Evolutionary conservation across 257 asterid species (phyloP), one percentile per base, ranked within the genome.

Genomic region (Solanum gracilifrons): DNA sequence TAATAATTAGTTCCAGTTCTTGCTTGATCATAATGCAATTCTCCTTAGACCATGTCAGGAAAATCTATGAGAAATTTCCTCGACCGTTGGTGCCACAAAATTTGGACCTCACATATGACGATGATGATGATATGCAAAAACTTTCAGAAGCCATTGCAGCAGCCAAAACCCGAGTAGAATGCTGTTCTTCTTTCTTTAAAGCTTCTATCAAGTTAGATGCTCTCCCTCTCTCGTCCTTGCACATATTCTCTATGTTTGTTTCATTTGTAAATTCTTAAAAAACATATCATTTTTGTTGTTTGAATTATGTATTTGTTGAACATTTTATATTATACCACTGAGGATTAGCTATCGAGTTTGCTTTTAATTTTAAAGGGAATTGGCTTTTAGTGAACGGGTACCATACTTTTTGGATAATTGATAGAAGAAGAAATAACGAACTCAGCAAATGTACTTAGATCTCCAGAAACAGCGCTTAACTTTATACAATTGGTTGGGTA

Each of bases 111-210:
- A 92, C 93, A 25, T 97, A 91, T 88, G 99, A 95, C 80, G 96
- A 92, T 39, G 98, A 95, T 39, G 98, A 95, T 88, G 98, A 95
- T 87, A 95, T 97, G 93, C 98, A 93, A 87, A 92, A 89, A 89
- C 96, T 97, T 83, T 89, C 98, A 75, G 99, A 97, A 93, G 96
- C 95, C 90, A 93, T 97, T 71, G 96, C 96, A 72, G 97, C 99
- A 89, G 99, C 98, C 69, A 97, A 97, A 93, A 91, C 89, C 86
- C 98, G 99, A 68, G 93, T 94, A 27, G 99, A 97, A 48, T 94
- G 96, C 51, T 97, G 99, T 91, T 93, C 98, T 27, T 93, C 98
- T 20, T 95, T 95, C 90, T 88, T 97, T 90, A 96, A 90, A 90
- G 96, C 98, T 83, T 98, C 98, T 88, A 88, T 95, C 88, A 97